Conservation (phyloP, 2,329 filamentous ascomycete genomes). For the Tolypocladium amazonense region DNA sequence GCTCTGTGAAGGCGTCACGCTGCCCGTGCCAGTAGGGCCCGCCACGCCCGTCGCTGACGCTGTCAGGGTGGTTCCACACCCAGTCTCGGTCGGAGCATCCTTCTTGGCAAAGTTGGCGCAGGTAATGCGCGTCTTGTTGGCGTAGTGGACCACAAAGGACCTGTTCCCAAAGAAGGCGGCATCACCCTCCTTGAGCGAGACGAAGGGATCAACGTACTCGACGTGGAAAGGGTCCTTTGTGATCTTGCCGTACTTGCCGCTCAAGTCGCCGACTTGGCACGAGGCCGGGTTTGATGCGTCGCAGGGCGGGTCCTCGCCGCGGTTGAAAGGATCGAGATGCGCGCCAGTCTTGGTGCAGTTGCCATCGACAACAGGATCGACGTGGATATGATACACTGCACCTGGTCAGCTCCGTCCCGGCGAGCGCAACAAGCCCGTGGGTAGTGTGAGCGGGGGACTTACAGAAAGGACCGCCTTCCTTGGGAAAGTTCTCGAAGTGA, state of each 20-base stretch:
- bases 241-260: slow-evolving; percentile 62
- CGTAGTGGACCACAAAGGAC: slow-evolving; percentile 53
- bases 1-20: background rate
- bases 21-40: background rate
- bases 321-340: slow-evolving; percentile 62
- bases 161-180: slow-evolving; percentile 54
- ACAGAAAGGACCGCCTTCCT: slow-evolving; percentile 49
- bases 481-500: slow-evolving; percentile 47
- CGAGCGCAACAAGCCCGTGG: background rate
- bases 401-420: background rate
- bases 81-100: background rate
- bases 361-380: slow-evolving; percentile 47
- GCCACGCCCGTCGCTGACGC: background rate
- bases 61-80: background rate
- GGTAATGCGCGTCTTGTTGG: slow-evolving; percentile 52
- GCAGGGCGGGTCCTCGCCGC: slow-evolving; percentile 53
- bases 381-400: slow-evolving; percentile 64
- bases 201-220: slow-evolving; percentile 45
- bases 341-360: slow-evolving; percentile 60
- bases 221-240: slow-evolving; percentile 35
- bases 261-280: slow-evolving; percentile 69
- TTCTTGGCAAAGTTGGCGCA: slow-evolving; percentile 49
- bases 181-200: slow-evolving; percentile 39
- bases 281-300: slow-evolving; percentile 43
- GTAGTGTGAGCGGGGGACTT: slow-evolving; percentile 17